Base-by-base conservation (phyloP, 2,329 filamentous ascomycete genomes). In the Cladosporium colombiae region DNA sequence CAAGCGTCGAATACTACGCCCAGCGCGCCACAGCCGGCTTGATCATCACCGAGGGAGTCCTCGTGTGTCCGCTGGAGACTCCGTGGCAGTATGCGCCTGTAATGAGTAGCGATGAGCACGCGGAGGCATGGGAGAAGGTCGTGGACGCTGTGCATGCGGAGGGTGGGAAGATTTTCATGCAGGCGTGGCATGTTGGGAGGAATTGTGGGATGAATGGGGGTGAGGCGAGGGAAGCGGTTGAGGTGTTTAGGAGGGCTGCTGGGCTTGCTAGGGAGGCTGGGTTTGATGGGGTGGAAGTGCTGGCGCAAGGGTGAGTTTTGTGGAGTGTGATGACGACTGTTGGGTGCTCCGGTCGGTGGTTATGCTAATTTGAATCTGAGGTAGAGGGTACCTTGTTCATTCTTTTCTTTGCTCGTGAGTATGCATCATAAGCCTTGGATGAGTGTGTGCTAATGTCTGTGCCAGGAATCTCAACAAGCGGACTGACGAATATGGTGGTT, bases 321-420 rank as follows among this genome's bases (percentile, higher is more conserved):
- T 11, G 7, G 21, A 18, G 25, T 11, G 10, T 23, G n/a, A 14
- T 52, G 55, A n/a, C 4, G 31, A 5, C 3, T 57, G 53, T 1
- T 3, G 16, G 5, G 21, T 29, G 16, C 23, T 5, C 21, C 14
- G 29, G 18, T 18, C 6, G 53, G 21, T 3, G 11, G 13, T 25
- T 3, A 16, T 57, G 55, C 31, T 40, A n/a, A 57, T 16, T 2
- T 37, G 10, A 16, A n/a, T n/a, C 0, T 29, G 13, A 1, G 5
- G 23, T 25, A 59, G 57, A n/a, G 57, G 57, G 1, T 59, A 40
- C 14, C 37, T 49, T 16, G 23, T 59, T 18, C 57, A 59, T 16
- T 46, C 57, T 5, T 59, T 59, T 3, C 35, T 59, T 6, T 59
- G 57, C 57, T 59, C 57, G 57, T 59, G n/a, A 46, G 37, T 59